Base-by-base conservation (phyloP, 208 protist species). In the Strigomonas galati region DNA sequence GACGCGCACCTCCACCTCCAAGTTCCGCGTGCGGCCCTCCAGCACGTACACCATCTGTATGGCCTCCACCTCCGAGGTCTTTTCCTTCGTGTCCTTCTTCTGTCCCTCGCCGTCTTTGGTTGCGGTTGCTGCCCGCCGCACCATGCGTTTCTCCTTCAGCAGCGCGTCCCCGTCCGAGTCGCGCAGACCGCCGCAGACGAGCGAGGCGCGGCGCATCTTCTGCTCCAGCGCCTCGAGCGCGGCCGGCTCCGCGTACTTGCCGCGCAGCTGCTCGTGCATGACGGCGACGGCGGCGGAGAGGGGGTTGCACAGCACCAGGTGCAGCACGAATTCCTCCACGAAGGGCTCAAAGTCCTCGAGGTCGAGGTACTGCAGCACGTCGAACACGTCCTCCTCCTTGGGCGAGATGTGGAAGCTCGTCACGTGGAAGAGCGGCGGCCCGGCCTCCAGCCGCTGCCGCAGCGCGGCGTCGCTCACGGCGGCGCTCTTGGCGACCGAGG, bases 261-360 rank as follows among this genome's bases (percentile, higher is more conserved):
- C 72, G 55, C 67, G 69, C 67, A 96, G 71, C 26, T 79, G 49
- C 31, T 74, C 61, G 23, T 76, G 52, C 81, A 95, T 89, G 83
- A 92, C 89, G 44, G 32, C 56, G 53, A 91, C 76, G 7, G 86
- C 87, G 2, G 61, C 67, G 28, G 27, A 37, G 14, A 84, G 83
- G 1, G 9, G 30, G 19, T 26, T 2, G 17, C 31, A 46, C 28
- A 35, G 19, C 19, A 19, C 32, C 26, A 78, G 76, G 21, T 73
- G 67, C 53, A 69, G 60, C 55, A 93, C 83, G 24, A 96, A 74
- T 14, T 71, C 52, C 66, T 81, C 65, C 64, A 93, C 85, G 55
- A 93, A 82, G 40, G 76, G 63, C 31, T 88, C 74, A 62, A 96
- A 93, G 60, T 96, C 87, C 15, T 82, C 72, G 19, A 84, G 58